phyloP scores from a whole-genome alignment of 1,139 yeast species.

The Zhuliangozyma parablackwelliae region DNA sequence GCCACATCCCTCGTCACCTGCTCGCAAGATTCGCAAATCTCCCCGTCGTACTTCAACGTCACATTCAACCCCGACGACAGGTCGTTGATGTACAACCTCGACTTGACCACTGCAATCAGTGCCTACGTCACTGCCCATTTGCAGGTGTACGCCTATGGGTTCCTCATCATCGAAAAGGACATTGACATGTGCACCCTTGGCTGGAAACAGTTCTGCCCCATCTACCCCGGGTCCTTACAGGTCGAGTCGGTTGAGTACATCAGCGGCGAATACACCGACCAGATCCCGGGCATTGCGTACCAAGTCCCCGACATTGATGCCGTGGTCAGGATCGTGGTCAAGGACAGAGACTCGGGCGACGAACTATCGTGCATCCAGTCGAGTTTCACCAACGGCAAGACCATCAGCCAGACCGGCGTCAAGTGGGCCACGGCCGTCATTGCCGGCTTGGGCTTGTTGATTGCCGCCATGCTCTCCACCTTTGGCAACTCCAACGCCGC shows the following conservation, averaged over 20 bases:
- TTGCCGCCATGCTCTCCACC: slow-evolving; percentile 64
- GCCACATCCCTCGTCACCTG: slow-evolving; percentile 74
- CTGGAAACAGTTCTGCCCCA: slow-evolving; percentile 80
- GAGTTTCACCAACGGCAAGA: slow-evolving; percentile 64
- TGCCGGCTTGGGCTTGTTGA: slow-evolving; percentile 71
- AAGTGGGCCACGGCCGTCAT: slow-evolving; percentile 82
- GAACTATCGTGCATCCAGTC: slow-evolving; percentile 67
- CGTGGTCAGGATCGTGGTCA: slow-evolving; percentile 50
- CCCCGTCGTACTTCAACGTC: slow-evolving; percentile 65
- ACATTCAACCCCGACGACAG: slow-evolving; percentile 62
- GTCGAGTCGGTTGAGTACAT: slow-evolving; percentile 63
- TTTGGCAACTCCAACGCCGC: slow-evolving; percentile 80
- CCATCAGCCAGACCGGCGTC: slow-evolving; percentile 71
- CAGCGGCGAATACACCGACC: slow-evolving; percentile 35
- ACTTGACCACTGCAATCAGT: slow-evolving; percentile 56
- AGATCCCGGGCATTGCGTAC: slow-evolving; percentile 70
- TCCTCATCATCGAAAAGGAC: slow-evolving; percentile 49
- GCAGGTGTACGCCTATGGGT: slow-evolving; percentile 73
- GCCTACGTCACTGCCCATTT: slow-evolving; percentile 57
- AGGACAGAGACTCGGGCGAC: slow-evolving; percentile 33
- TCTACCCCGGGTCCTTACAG: slow-evolving; percentile 66
- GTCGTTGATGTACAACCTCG: slow-evolving; percentile 56
- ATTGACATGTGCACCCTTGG: slow-evolving; percentile 57
- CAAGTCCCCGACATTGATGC: slow-evolving; percentile 79
- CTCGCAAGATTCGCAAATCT: slow-evolving; percentile 61